Base-by-base conservation (phyloP, 306 rosid species). In the Astragalus glycyphyllos region DNA sequence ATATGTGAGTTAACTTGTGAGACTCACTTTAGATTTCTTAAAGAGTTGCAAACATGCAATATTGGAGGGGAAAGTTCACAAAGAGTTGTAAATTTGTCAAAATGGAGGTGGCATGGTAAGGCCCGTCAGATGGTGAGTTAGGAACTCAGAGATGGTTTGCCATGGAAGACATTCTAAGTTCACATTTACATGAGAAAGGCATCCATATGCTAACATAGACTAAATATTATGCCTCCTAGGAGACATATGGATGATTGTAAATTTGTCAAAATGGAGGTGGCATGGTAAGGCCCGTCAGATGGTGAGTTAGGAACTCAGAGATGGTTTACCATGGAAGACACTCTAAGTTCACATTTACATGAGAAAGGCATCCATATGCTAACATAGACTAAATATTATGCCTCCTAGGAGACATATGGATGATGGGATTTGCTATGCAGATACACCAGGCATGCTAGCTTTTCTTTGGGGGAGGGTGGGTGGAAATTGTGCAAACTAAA, bases 111-210 rank as follows among this genome's bases (percentile, higher is more conserved):
- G 40, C 40, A 35, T 35, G 40, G 40, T 5, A 35, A 7, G 40
- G 7, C 40, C 38, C 8, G 6, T 35, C 40, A 35, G 6, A 35
- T 6, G 8, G 40, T 35, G 40, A 35, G 8, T 35, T 5, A 35
- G 4, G 38, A 35, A 35, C 8, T 35, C 8, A 35, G 6, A 35
- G 40, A 35, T 35, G 38, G 38, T 34, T 34, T 35, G 6, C 40
- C 40, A 35, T 35, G 5, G 40, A 8, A 35, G 40, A 0, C 8
- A 1, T 8, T 35, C 40, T 61, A 47, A 3, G 40, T 26, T 56
- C 61, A 56, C 61, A 56, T 29, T 29, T 11, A 53, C 50, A 14
- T n/a, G 16, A 47, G 41, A 61, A 60, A 76, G 71, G 44, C 58
- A 47, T 48, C 16, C 40, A 41, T 23, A 37, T 56, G 47, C 37